Evolutionary conservation across 2,329 filamentous ascomycete genomes (phyloP).

Genomic region (Chalaropsis ovoidea): DNA sequence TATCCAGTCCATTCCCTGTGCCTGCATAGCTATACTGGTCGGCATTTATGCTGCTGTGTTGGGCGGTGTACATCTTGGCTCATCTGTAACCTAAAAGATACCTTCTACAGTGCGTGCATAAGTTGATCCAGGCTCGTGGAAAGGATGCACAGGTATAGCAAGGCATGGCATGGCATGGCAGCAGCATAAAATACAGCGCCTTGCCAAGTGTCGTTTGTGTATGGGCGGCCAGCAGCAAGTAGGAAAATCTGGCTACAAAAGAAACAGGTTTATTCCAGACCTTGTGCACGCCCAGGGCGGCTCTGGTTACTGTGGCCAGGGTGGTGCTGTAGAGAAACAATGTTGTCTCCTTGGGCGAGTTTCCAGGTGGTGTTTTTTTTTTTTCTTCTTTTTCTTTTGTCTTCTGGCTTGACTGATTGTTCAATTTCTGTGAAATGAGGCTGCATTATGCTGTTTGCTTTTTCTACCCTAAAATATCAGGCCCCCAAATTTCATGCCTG

Average conservation of each 20-base stretch:
- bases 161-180: not conserved
- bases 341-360: not conserved
- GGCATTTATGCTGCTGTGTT: not conserved
- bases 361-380: not conserved
- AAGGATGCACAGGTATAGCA: slow-evolving; percentile 3
- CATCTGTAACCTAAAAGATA: slow-evolving; percentile 15
- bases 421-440: no score
- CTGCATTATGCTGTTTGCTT: not conserved
- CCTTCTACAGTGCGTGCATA: slow-evolving; percentile 12
- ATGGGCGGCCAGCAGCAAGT: not conserved
- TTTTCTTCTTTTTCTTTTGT: no score
- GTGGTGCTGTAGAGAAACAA: slow-evolving; percentile 1
- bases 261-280: slow-evolving; percentile 15
- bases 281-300: not conserved
- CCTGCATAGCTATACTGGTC: slow-evolving; percentile 1
- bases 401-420: no score
- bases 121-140: not conserved
- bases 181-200: not conserved
- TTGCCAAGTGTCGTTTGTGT: not conserved
- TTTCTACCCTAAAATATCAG: not conserved
- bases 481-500: not conserved
- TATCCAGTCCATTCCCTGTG: not conserved
- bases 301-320: no score
- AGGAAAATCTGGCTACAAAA: not conserved
- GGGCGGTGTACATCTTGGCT: slow-evolving; percentile 2